Evolutionary conservation across 345 rosid species (phyloP).

Genomic region (Xanthoceras sorbifolium): DNA sequence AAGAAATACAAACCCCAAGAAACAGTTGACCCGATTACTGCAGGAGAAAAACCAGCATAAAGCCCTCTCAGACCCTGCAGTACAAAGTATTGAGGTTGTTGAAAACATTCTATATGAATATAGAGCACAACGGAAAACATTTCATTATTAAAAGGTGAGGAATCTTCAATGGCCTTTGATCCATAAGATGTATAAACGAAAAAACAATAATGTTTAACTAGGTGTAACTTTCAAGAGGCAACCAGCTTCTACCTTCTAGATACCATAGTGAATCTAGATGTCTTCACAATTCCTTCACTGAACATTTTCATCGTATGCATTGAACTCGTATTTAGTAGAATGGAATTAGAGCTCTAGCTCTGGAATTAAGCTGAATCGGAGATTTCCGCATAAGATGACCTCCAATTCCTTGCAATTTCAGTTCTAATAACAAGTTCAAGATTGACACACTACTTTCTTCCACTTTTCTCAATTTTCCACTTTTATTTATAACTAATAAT

Average conservation of each 20-base stretch:
- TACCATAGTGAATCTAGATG: neutral
- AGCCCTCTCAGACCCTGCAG: conserved; percentile 81
- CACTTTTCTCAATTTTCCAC: neutral
- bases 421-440: neutral
- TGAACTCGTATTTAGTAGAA: neutral
- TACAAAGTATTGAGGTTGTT: conserved; percentile 8
- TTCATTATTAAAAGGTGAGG: too few species aligned
- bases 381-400: neutral
- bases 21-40: conserved; percentile 81
- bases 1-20: conserved; percentile 94
- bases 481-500: neutral
- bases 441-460: neutral
- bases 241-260: neutral
- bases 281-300: neutral
- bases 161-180: too few species aligned
- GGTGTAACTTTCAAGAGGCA: neutral
- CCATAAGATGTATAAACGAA: too few species aligned
- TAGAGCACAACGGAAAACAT: conserved; percentile 6
- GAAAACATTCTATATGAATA: neutral
- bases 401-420: neutral
- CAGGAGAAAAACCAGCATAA: conserved; percentile 86
- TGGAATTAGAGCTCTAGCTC: neutral
- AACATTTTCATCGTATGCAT: neutral
- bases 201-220: neutral
- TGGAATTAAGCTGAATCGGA: neutral